Evolutionary conservation across 2,329 filamentous ascomycete genomes (phyloP).

Genomic region (Domatiomyces globalis): DNA sequence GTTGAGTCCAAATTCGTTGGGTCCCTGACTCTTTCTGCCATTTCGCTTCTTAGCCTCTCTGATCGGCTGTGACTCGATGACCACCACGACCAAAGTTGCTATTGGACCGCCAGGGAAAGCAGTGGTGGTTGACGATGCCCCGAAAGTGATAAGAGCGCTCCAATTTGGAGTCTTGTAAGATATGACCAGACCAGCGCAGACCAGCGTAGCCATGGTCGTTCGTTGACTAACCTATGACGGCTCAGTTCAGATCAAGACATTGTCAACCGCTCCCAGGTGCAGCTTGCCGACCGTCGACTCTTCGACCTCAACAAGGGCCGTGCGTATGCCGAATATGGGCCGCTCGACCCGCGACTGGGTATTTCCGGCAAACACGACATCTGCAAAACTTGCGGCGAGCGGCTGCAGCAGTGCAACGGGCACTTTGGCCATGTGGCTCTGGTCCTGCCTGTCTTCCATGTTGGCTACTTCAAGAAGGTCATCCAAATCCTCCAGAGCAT

Average conservation of each 20-base stretch:
- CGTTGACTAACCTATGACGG: background rate
- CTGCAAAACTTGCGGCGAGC: conserved; percentile 72
- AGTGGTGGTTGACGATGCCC: conserved; percentile 76
- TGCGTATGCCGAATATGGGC: conserved; percentile 64
- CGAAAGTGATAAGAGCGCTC: conserved; percentile 82
- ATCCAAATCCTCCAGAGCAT: conserved; percentile 87
- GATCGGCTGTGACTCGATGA: background rate
- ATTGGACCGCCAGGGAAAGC: conserved; percentile 42
- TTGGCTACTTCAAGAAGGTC: conserved; percentile 88
- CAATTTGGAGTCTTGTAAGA: conserved; percentile 83
- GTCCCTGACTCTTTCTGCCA: background rate
- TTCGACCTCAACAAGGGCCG: conserved; percentile 78
- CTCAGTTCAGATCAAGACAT: conserved; percentile 78
- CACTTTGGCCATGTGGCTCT: conserved; percentile 92
- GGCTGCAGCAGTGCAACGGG: conserved; percentile 72
- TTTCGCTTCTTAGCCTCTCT: background rate
- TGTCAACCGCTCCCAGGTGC: conserved; percentile 84
- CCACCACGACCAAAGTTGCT: background rate
- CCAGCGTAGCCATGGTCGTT: background rate
- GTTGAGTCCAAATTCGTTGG: background rate
- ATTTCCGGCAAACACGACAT: conserved; percentile 69
- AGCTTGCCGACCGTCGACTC: conserved; percentile 84
- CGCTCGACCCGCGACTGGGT: conserved; percentile 75
- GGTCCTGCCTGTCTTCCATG: conserved; percentile 83
- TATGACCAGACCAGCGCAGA: background rate